These are phyloP conservation scores for Trametes pubescens DNA, from an alignment of 1,284 basidiomycete genomes.

Conservation along the genomic window DNA sequence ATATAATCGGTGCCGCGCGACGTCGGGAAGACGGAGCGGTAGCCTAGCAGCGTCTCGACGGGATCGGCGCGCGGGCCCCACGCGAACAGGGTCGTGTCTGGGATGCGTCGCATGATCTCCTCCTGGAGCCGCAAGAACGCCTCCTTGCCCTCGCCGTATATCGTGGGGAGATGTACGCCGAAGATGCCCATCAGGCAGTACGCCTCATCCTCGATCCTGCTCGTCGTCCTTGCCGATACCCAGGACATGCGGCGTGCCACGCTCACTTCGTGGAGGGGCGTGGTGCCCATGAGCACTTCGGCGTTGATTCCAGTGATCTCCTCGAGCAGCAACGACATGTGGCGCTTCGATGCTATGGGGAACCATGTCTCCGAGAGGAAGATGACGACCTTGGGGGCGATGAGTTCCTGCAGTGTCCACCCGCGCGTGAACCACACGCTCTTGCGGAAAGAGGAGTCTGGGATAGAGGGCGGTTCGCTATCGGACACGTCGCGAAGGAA, in stretches of 20 bases:
- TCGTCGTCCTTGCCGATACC: background rate
- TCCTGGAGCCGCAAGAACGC: conserved; percentile 12
- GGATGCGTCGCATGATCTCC: conserved; percentile 8
- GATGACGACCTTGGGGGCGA: conserved; percentile 12
- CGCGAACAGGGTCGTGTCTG: conserved; percentile 7
- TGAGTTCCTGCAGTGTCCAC: conserved; percentile 4
- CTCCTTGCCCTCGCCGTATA: conserved; percentile 9
- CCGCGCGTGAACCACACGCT: conserved; percentile 2
- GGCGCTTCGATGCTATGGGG: conserved; percentile 6
- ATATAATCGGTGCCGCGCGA: background rate
- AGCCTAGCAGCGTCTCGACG: conserved; percentile 2
- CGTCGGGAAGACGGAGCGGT: conserved; percentile 8
- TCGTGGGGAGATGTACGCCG: conserved; percentile 5
- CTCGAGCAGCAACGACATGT: background rate
- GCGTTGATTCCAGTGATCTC: conserved; percentile 9
- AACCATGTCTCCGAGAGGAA: conserved; percentile 6
- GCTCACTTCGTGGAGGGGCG: background rate
- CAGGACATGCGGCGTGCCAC: conserved; percentile 6
- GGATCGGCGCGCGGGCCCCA: conserved; percentile 10
- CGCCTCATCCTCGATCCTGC: conserved; percentile 11
- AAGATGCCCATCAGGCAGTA: conserved; percentile 16
- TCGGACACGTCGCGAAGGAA: conserved; percentile 6
- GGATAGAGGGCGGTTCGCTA: background rate
- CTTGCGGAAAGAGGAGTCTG: conserved; percentile 6
- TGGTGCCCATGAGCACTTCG: background rate